Conservation (phyloP, 345 rosid genomes). For the Citrus sp. region DNA sequence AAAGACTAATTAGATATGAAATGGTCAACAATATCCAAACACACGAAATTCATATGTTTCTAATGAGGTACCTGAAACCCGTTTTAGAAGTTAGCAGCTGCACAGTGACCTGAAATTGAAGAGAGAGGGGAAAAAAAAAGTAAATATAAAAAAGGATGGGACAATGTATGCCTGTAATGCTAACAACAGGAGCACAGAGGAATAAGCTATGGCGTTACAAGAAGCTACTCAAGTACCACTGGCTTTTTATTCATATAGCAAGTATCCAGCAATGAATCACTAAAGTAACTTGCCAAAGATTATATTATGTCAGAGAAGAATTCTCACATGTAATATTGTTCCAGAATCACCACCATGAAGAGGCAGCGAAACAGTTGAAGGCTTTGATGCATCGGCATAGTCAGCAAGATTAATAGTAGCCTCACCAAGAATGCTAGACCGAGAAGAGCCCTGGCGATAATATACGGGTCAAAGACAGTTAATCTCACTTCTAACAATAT, state of each 20-base stretch:
- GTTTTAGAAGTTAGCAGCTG: constrained; percentile 97
- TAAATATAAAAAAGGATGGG: constrained; percentile 1
- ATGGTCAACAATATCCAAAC: constrained; percentile 5
- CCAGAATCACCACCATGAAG: constrained; percentile 89
- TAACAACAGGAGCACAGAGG: constrained; percentile 10
- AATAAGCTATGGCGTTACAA: not conserved
- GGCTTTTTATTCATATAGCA: not conserved
- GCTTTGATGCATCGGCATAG: constrained; percentile 86
- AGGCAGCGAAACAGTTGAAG: constrained; percentile 58
- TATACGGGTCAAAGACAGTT: constrained; percentile 19
- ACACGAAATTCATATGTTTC: constrained; percentile 11
- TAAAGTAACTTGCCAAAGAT: constrained; percentile 5
- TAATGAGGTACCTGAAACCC: constrained; percentile 69
- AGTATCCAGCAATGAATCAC: not conserved
- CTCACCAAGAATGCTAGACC: constrained; percentile 92
- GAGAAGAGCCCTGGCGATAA: constrained; percentile 73
- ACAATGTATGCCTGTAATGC: not conserved
- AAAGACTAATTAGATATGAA: constrained; percentile 14
- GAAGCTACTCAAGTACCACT: not conserved
- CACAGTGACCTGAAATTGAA: constrained; percentile 63
- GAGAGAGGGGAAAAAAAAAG: not conserved
- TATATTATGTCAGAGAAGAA: constrained; percentile 1
- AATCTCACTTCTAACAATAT: constrained; percentile 4
- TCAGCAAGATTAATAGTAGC: constrained; percentile 88
- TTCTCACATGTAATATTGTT: constrained; percentile 85